Base-by-base conservation (phyloP, 495 filamentous ascomycete species). In the Clavariopsis aquatica region DNA sequence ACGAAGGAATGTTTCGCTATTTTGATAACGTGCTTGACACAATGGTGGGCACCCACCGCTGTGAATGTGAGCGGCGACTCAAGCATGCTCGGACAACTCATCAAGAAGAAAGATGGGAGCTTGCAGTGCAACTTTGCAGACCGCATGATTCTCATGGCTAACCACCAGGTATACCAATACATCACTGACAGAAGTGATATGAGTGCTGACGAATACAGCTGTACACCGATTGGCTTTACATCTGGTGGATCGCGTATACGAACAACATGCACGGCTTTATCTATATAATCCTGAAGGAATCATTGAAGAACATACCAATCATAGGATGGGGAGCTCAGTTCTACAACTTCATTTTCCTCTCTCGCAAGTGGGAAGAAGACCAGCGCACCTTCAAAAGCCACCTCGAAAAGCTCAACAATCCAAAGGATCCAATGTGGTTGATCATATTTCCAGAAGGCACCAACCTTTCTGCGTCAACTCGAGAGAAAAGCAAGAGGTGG, bases 191-290 rank as follows among this genome's bases (percentile, higher is more conserved):
- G 4, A 17, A 12, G 4, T 54, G 13, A 1, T 1, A n/a, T 24
- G 51, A 1, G 52, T 28, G 20, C 49, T 60, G 28, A 67, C 53
- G 6, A 15, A 23, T 9, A 23, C 34, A 67, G 68, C 57, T 78
- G 10, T 78, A 78, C 60, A 77, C 75, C 5, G 76, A 78, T 65
- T 78, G 76, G 76, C 59, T 78, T 46, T 78, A 78, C 52, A 69
- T 78, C 26, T 78, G 76, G 76, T 78, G 76, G 76, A 74, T 77
- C 46, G 76, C 76, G 12, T 78, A 77, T 57, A 78, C 76, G 2
- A 76, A 76, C 66, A 66, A 68, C 62, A 78, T 78, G 76, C 76
- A 78, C 43, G 76, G 76, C 26, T 72, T 67, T 26, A 72, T 78
- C 67, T 77, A 77, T 68, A 78, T 78, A 62, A 77, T 78, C 52